A percentile compares a stretch with the other conserved stretches of the same genome.
Conservation (phyloP, 345 rosid genomes). For the Pistacia atlantica region DNA sequence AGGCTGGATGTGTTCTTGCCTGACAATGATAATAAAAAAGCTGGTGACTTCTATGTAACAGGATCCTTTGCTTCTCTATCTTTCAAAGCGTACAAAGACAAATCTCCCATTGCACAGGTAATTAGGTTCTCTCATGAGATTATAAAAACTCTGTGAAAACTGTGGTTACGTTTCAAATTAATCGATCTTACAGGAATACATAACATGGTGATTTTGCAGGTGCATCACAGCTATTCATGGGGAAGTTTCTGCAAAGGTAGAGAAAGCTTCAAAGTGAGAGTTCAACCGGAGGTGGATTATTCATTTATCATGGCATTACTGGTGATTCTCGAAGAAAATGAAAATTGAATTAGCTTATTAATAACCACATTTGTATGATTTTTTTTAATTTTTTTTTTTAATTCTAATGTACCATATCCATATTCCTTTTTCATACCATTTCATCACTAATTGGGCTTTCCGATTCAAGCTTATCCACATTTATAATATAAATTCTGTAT, state of each 20-base stretch:
- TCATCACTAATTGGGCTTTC: too few relatives aligned
- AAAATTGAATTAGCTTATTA: slow-evolving; percentile 17
- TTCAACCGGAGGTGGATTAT: slow-evolving; percentile 79
- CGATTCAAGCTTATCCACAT: too few relatives aligned
- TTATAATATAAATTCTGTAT: too few relatives aligned
- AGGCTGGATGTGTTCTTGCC: slow-evolving; percentile 55
- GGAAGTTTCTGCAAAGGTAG: slow-evolving; percentile 68
- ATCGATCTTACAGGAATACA: background rate
- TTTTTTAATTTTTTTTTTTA: too few relatives aligned
- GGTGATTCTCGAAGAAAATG: slow-evolving; percentile 63
- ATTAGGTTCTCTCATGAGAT: background rate
- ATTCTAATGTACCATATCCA: too few relatives aligned
- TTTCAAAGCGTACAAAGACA: slow-evolving; percentile 55
- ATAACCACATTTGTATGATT: too few relatives aligned
- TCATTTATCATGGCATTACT: slow-evolving; percentile 68
- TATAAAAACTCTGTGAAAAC: too few relatives aligned
- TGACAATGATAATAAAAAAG: slow-evolving; percentile 24
- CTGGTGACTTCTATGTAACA: slow-evolving; percentile 50
- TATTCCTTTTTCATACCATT: too few relatives aligned
- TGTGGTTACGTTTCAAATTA: too few relatives aligned
- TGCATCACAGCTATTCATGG: slow-evolving; percentile 56
- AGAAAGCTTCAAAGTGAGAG: slow-evolving; percentile 56
- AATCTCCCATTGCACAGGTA: slow-evolving; percentile 71
- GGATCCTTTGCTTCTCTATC: slow-evolving; percentile 58
- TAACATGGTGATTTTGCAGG: slow-evolving; percentile 25